Conservation (phyloP, 768 basidiomycete genomes). For the Strobilomyces dryophilus region DNA sequence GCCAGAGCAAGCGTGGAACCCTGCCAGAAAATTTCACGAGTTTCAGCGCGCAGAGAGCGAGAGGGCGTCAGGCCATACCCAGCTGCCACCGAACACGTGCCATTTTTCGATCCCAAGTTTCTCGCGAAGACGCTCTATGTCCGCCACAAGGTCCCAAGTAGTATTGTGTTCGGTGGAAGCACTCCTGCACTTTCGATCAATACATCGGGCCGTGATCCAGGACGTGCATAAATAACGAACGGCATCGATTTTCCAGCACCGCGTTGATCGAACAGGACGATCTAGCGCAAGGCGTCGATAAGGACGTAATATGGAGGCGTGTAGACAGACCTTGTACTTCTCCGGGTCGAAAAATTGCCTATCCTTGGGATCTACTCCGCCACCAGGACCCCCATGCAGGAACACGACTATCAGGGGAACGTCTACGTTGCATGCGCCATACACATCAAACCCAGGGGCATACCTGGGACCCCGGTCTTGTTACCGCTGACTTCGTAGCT, state of each 20-base stretch:
- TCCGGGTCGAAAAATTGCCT: conserved; percentile 77
- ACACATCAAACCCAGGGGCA: conserved; percentile 5
- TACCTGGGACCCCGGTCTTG: conserved; percentile 70
- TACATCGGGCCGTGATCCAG: background rate
- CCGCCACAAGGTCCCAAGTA: conserved; percentile 90
- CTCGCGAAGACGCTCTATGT: conserved; percentile 79
- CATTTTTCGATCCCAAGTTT: conserved; percentile 78
- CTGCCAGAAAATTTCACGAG: conserved; percentile 29
- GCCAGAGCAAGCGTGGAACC: conserved; percentile 84
- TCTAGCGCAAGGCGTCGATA: conserved; percentile 37
- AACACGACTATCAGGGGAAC: conserved; percentile 55
- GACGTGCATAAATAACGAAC: conserved; percentile 37
- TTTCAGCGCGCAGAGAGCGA: background rate
- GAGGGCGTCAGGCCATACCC: conserved; percentile 50
- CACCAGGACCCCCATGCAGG: conserved; percentile 82
- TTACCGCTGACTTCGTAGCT: conserved; percentile 86
- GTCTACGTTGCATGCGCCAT: background rate
- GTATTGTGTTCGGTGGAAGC: conserved; percentile 85
- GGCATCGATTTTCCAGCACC: conserved; percentile 86
- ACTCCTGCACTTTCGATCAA: conserved; percentile 39
- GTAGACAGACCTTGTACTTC: conserved; percentile 66
- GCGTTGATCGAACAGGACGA: conserved; percentile 86
- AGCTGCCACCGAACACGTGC: conserved; percentile 94
- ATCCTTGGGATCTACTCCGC: conserved; percentile 65
- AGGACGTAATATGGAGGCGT: background rate